A percentile compares a stretch with the other conserved stretches of the same genome.
phyloP scores from a whole-genome alignment of 306 rosid genomes.

The Rubus parviflorus region DNA sequence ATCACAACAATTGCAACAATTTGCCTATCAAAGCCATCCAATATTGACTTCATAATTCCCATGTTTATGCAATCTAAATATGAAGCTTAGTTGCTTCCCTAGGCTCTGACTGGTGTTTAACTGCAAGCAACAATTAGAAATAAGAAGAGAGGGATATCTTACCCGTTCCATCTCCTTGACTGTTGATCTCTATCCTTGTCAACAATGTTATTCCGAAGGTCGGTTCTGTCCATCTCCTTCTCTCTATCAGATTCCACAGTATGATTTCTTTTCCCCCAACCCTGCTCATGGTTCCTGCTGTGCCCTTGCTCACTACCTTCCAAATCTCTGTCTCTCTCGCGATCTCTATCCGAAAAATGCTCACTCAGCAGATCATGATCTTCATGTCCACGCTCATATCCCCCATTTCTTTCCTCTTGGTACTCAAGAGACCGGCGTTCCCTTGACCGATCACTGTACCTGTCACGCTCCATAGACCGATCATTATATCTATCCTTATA shows the following conservation, averaged over 20 bases:
- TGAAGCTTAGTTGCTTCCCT: background rate
- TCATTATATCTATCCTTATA: constrained; percentile 48
- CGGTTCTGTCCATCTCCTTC: constrained; percentile 48
- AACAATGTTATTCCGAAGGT: constrained; percentile 40
- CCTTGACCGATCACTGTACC: constrained; percentile 42
- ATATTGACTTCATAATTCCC: background rate
- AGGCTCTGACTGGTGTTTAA: background rate
- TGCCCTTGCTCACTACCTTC: constrained; percentile 40
- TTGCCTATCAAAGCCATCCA: background rate
- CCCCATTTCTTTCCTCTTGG: constrained; percentile 56
- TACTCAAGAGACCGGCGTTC: constrained; percentile 61
- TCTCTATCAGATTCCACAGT: constrained; percentile 36
- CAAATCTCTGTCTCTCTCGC: constrained; percentile 34
- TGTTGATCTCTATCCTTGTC: constrained; percentile 44
- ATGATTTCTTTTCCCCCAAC: constrained; percentile 49
- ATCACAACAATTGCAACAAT: background rate
- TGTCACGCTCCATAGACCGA: background rate
- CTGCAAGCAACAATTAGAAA: background rate
- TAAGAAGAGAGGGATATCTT: constrained; percentile 24
- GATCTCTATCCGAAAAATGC: constrained; percentile 42
- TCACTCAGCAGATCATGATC: constrained; percentile 47
- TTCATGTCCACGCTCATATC: constrained; percentile 41
- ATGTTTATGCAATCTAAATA: background rate
- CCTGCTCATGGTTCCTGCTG: constrained; percentile 35
- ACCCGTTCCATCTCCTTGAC: constrained; percentile 61